Evolutionary conservation across 257 asterid species (phyloP).

Genomic region (Knoxia roxburghii): DNA sequence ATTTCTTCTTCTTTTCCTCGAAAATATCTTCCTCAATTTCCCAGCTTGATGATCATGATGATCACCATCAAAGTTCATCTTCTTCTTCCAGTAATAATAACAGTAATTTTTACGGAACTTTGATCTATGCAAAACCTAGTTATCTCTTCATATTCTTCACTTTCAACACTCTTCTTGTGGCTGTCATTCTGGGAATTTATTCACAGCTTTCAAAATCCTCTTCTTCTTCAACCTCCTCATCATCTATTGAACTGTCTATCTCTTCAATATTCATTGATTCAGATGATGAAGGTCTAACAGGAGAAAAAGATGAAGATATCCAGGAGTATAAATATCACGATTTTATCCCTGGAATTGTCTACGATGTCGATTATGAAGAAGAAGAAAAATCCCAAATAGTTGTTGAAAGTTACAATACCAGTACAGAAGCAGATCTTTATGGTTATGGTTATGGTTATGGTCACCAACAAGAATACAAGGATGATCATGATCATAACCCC

Average conservation of each 20-base stretch:
- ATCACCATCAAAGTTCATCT: neutral
- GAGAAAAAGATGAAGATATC: neutral
- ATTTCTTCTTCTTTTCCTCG: constrained; percentile 1
- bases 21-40: neutral
- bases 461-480: neutral
- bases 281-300: neutral
- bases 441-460: neutral
- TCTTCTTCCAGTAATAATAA: neutral
- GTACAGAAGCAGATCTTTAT: neutral
- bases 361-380: constrained; percentile 3
- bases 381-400: neutral
- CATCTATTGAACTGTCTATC: constrained; percentile 1
- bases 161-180: constrained; percentile 8
- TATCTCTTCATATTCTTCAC: constrained; percentile 5
- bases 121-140: constrained; percentile 8
- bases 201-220: neutral
- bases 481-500: constrained; percentile 6
- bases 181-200: neutral
- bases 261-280: neutral
- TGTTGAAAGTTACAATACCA: neutral
- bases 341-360: constrained; percentile 4
- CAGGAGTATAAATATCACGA: too few species aligned
- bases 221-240: too few species aligned
- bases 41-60: neutral
- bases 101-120: neutral